These are phyloP conservation scores for Eragrostis nindensis DNA, from an alignment of 176 grass and related monocot species.

Conservation along the genomic window DNA sequence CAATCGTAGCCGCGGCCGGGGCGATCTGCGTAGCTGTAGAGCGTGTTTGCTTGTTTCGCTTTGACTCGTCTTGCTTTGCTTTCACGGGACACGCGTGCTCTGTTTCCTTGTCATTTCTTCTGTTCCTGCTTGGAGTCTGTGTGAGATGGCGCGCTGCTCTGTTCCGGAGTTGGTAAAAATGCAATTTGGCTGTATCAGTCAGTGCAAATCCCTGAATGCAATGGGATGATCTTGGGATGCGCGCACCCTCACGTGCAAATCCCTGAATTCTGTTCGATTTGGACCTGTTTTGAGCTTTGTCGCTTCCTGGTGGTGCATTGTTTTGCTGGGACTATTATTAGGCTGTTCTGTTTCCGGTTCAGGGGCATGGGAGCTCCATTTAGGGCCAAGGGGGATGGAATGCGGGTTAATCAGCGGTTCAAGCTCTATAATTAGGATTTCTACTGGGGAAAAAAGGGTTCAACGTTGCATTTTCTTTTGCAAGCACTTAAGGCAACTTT, in stretches of 20 bases:
- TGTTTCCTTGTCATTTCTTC: background rate
- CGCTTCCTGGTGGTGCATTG: background rate
- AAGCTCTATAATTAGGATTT: constrained; percentile 7
- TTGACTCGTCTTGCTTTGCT: background rate
- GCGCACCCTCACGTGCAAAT: background rate
- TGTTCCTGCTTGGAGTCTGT: background rate
- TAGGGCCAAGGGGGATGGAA: background rate
- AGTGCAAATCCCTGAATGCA: too few species aligned
- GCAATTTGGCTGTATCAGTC: background rate
- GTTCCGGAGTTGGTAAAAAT: background rate
- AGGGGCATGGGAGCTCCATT: background rate
- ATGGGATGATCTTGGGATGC: too few species aligned
- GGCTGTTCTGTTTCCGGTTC: background rate
- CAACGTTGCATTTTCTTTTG: background rate
- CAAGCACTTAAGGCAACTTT: background rate
- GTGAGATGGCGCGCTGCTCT: background rate
- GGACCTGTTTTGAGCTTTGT: background rate
- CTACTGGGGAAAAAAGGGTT: background rate
- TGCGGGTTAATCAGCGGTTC: background rate
- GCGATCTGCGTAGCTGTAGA: constrained; percentile 19
- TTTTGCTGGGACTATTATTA: background rate
- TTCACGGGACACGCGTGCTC: background rate
- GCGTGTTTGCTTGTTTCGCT: constrained; percentile 1
- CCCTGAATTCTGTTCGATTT: background rate
- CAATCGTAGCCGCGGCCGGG: background rate